A percentile compares a stretch with the other conserved stretches of the same genome.
These are phyloP conservation scores for Aspergillus ellipticus DNA, from an alignment of 495 filamentous ascomycete species.

Conservation along the genomic window DNA sequence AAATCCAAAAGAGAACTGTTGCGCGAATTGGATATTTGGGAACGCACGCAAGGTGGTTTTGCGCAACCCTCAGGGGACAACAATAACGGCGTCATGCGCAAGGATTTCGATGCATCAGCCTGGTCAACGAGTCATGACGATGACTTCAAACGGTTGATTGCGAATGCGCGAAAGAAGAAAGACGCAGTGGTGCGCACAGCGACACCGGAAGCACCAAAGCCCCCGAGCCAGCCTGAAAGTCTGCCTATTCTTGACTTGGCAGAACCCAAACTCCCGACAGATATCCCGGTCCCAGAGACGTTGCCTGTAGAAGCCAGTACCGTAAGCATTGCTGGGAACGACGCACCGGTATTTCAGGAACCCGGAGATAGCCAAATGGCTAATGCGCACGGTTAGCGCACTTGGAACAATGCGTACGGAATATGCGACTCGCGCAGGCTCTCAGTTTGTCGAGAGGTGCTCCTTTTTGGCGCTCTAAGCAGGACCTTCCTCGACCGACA, in stretches of 20 bases:
- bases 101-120: slow-evolving; percentile 74
- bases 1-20: slow-evolving; percentile 67
- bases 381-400: slow-evolving; percentile 1
- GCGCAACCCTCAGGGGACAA: slow-evolving; percentile 22
- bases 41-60: slow-evolving; percentile 60
- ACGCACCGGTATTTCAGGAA: slow-evolving; percentile 1
- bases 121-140: slow-evolving; percentile 70
- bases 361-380: slow-evolving; percentile 5
- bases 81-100: slow-evolving; percentile 57
- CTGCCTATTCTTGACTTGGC: slow-evolving; percentile 1
- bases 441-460: background rate
- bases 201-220: slow-evolving; percentile 22
- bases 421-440: background rate
- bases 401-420: background rate
- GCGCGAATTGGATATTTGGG: slow-evolving; percentile 78
- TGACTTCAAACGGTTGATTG: slow-evolving; percentile 74
- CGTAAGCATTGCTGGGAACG: background rate
- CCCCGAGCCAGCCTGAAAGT: slow-evolving; percentile 1
- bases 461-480: slow-evolving; percentile 6
- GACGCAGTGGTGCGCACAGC: slow-evolving; percentile 29
- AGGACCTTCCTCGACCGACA: slow-evolving; percentile 42
- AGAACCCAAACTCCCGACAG: background rate
- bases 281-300: slow-evolving; percentile 1
- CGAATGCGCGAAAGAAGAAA: slow-evolving; percentile 55
- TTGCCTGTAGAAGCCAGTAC: slow-evolving; percentile 1